A percentile compares a stretch with the other conserved stretches of the same genome.
These are phyloP conservation scores for Royoungia palumana DNA, from an alignment of 768 basidiomycete genomes.

Conservation along the genomic window DNA sequence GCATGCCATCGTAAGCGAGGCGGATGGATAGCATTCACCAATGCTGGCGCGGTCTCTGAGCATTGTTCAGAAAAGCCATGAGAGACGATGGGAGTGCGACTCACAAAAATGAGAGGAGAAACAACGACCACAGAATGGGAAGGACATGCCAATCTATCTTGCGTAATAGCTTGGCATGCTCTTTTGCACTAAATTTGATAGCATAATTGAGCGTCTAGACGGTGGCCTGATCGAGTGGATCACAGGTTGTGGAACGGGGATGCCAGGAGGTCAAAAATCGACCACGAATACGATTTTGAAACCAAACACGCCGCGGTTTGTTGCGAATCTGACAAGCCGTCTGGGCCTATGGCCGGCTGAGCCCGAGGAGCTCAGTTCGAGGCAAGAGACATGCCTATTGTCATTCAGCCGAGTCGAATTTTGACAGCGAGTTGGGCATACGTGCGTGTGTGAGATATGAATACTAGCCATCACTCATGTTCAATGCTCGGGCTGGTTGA, in stretches of 20 bases:
- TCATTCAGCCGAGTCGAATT: too few species aligned
- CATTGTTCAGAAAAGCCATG: not conserved
- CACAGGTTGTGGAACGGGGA: not conserved
- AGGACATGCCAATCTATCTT: slow-evolving; percentile 41
- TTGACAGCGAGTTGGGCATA: too few species aligned
- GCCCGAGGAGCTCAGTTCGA: too few species aligned
- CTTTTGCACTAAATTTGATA: slow-evolving; percentile 2
- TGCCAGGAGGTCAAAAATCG: not conserved
- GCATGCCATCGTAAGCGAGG: slow-evolving; percentile 1
- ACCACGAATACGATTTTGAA: too few species aligned
- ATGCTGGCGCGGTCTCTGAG: slow-evolving; percentile 43
- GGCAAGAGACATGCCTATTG: too few species aligned
- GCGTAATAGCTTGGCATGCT: slow-evolving; percentile 24
- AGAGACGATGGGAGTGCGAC: slow-evolving; percentile 8
- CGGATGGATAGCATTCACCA: slow-evolving; percentile 26
- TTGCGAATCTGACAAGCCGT: too few species aligned
- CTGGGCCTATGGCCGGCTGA: too few species aligned
- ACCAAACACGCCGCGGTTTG: too few species aligned
- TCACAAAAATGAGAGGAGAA: slow-evolving; percentile 42
- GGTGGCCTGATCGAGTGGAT: slow-evolving; percentile 3
- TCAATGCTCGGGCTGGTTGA: too few species aligned
- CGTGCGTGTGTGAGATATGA: too few species aligned
- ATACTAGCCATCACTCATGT: too few species aligned
- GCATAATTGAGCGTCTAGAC: not conserved
- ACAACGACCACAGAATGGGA: slow-evolving; percentile 39